phyloP scores from a whole-genome alignment of 169 alveolate species.

The Cryptosporidium sp. region DNA sequence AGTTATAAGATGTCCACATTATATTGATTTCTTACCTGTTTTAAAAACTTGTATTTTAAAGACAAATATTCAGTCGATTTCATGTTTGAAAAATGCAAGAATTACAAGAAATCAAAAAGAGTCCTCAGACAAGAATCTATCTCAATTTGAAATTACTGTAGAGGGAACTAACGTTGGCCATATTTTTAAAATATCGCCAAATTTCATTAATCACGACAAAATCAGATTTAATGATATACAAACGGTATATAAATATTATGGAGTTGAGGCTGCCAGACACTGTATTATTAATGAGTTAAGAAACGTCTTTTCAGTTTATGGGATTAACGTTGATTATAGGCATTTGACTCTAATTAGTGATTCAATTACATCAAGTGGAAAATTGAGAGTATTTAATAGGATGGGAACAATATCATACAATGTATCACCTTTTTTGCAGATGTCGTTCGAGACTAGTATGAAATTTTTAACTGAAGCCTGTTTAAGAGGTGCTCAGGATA shows the following conservation, averaged over 20 bases:
- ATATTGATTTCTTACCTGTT: conserved; percentile 58
- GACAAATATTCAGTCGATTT: conserved; percentile 38
- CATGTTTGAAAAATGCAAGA: conserved; percentile 56
- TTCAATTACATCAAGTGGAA: conserved; percentile 96
- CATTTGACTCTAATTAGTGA: conserved; percentile 97
- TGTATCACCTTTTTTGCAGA: conserved; percentile 94
- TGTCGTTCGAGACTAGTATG: conserved; percentile 97
- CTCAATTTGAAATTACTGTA: conserved; percentile 55
- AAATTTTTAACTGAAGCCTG: conserved; percentile 92
- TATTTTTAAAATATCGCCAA: conserved; percentile 77
- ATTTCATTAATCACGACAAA: conserved; percentile 89
- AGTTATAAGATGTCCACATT: conserved; percentile 45
- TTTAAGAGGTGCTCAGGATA: conserved; percentile 82
- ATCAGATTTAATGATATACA: conserved; percentile 93
- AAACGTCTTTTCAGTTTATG: conserved; percentile 95
- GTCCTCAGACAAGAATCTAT: neutral
- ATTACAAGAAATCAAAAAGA: conserved; percentile 32
- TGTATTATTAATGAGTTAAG: conserved; percentile 94
- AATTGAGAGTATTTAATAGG: conserved; percentile 89
- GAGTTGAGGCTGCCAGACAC: conserved; percentile 98
- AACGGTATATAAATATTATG: conserved; percentile 92
- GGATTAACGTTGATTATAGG: conserved; percentile 95
- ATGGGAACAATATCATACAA: conserved; percentile 36
- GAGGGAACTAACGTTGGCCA: conserved; percentile 72
- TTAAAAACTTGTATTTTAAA: conserved; percentile 27